phyloP scores from a whole-genome alignment of 225 moss, liverwort and hornwort genomes.

The Pseudisothecium myosuroides region DNA sequence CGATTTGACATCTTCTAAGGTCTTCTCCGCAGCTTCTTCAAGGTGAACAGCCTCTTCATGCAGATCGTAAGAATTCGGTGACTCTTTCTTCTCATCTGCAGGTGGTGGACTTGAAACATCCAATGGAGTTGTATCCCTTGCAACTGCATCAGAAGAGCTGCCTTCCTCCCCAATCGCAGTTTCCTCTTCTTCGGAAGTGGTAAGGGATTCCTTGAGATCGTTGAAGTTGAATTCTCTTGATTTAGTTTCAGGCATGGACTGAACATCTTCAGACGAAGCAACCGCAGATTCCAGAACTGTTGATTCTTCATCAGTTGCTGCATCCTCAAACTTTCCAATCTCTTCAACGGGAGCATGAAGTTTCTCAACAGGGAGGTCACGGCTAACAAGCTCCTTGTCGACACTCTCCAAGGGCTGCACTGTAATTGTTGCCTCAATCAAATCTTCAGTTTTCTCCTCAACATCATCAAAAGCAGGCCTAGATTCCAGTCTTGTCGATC shows the following conservation, averaged over 20 bases:
- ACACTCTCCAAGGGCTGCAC: not conserved
- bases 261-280: not conserved
- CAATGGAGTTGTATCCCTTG: not conserved
- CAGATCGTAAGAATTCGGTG: conserved; percentile 12
- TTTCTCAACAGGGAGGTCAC: not conserved
- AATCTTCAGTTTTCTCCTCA: not conserved
- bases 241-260: not conserved
- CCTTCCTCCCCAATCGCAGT: not conserved
- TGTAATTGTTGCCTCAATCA: not conserved
- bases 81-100: not conserved
- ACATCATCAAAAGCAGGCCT: not conserved
- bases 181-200: not conserved
- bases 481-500: not conserved
- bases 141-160: not conserved
- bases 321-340: not conserved
- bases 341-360: not conserved
- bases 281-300: not conserved
- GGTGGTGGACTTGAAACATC: conserved; percentile 16
- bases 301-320: not conserved
- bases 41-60: conserved; percentile 23
- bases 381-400: not conserved
- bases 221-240: conserved; percentile 3
- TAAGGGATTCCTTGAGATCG: not conserved
- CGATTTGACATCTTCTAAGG: conserved; percentile 1
- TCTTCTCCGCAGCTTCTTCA: conserved; percentile 25